Percentiles rank a stretch among this genome's conserved stretches.
Evolutionary conservation across 129 eudicot species (phyloP).

Genomic region (Chrysanthemum lavandulifolium): DNA sequence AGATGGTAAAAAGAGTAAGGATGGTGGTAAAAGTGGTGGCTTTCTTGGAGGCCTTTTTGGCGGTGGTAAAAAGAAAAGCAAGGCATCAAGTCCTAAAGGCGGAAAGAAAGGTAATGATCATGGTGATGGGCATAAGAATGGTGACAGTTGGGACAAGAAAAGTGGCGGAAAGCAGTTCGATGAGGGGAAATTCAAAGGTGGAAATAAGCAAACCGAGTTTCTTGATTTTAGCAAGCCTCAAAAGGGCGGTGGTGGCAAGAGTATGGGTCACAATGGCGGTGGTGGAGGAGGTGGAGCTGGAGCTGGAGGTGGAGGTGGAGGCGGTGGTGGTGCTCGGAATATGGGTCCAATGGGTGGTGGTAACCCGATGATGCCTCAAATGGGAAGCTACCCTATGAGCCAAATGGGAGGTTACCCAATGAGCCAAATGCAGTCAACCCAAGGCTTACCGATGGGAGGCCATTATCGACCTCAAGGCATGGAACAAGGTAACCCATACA

Average conservation of each 20-base stretch:
- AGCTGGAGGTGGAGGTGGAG: conserved; percentile 26
- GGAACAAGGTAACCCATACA: conserved; percentile 54
- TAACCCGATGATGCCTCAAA: conserved; percentile 38
- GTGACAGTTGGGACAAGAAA: conserved; percentile 24
- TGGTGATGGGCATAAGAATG: conserved; percentile 19
- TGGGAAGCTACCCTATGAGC: conserved; percentile 37
- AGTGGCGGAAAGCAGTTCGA: conserved; percentile 35
- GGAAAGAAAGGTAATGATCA: conserved; percentile 37
- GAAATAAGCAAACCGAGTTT: conserved; percentile 47
- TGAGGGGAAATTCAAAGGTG: conserved; percentile 41
- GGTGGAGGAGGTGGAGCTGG: conserved; percentile 27
- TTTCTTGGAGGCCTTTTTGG: conserved; percentile 35
- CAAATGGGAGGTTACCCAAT: conserved; percentile 52
- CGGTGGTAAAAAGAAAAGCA: conserved; percentile 46
- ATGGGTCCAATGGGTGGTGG: conserved; percentile 40
- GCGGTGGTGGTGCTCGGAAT: conserved; percentile 27
- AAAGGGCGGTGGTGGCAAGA: conserved; percentile 44
- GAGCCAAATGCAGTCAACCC: conserved; percentile 49
- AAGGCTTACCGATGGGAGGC: conserved; percentile 45
- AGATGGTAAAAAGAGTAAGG: conserved; percentile 31
- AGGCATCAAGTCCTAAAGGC: conserved; percentile 26
- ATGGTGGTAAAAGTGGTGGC: conserved; percentile 38
- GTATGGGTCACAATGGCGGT: conserved; percentile 28
- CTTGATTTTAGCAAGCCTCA: conserved; percentile 38
- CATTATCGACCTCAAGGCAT: conserved; percentile 40